Evolutionary conservation across 2,329 filamentous ascomycete species (phyloP).

Genomic region (Sporothrix euskadiensis): DNA sequence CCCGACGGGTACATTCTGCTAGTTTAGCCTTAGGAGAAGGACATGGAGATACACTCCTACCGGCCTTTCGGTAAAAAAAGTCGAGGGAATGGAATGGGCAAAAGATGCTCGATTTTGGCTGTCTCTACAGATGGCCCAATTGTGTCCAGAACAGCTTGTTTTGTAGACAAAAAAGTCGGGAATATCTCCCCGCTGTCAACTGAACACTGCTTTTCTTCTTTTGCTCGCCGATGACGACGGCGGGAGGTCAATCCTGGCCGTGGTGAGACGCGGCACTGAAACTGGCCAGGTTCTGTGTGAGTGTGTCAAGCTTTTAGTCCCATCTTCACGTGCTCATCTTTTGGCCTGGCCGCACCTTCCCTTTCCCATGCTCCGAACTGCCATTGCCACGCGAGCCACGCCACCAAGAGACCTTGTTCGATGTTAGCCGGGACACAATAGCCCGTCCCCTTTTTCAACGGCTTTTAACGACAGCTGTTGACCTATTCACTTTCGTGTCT

Average conservation of each 20-base stretch:
- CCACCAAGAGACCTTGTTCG: neutral
- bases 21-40: neutral
- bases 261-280: conserved; percentile 7
- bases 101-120: neutral
- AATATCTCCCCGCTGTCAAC: neutral
- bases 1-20: neutral
- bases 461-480: neutral
- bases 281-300: neutral
- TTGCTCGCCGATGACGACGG: conserved; percentile 2
- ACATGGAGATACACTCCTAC: conserved; percentile 8
- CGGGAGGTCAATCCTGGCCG: neutral
- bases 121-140: neutral
- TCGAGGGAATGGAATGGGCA: neutral
- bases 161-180: neutral
- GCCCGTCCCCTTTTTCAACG: neutral
- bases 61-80: neutral
- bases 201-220: neutral
- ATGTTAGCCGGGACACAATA: neutral
- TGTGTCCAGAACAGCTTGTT: neutral
- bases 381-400: neutral
- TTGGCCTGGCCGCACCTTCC: neutral
- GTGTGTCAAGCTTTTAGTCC: neutral
- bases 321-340: conserved; percentile 11
- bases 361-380: neutral
- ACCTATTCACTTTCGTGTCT: too few relatives aligned